phyloP scores from a whole-genome alignment of 768 basidiomycete genomes.

The Boletus huronensis region DNA sequence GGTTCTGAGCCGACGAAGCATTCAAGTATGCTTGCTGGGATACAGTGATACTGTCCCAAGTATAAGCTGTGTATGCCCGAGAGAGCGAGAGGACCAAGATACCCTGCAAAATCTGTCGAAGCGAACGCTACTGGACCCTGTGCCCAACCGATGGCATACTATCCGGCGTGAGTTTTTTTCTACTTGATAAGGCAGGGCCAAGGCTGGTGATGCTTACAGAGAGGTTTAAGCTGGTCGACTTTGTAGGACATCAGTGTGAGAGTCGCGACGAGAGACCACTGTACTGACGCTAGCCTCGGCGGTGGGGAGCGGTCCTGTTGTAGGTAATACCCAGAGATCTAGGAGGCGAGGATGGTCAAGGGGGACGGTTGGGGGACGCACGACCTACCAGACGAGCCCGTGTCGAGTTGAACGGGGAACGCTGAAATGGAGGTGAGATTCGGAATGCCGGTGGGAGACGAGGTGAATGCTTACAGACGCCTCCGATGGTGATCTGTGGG shows the following conservation, averaged over 20 bases:
- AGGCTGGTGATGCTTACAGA: conserved; percentile 40
- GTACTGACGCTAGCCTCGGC: conserved; percentile 46
- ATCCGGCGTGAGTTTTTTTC: not conserved
- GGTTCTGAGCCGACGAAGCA: conserved; percentile 60
- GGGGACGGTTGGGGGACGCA: too few species aligned
- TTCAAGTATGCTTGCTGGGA: conserved; percentile 72
- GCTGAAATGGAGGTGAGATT: conserved; percentile 36
- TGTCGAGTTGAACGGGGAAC: conserved; percentile 77
- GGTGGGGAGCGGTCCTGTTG: conserved; percentile 46
- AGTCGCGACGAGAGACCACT: not conserved
- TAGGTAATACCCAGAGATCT: conserved; percentile 69
- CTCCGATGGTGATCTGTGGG: conserved; percentile 63
- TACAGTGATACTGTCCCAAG: conserved; percentile 49
- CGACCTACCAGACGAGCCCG: conserved; percentile 52
- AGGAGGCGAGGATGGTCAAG: conserved; percentile 13
- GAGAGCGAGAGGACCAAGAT: conserved; percentile 19
- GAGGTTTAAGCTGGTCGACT: conserved; percentile 52
- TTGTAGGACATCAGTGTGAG: conserved; percentile 21
- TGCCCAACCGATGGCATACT: conserved; percentile 86
- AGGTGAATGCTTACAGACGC: conserved; percentile 41
- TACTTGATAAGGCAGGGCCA: not conserved
- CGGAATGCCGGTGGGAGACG: not conserved
- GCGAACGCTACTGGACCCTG: conserved; percentile 61
- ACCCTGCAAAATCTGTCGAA: conserved; percentile 69
- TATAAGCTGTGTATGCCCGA: conserved; percentile 6